These are phyloP conservation scores for Prunus davidiana DNA, from an alignment of 306 rosid genomes.

Conservation along the genomic window DNA sequence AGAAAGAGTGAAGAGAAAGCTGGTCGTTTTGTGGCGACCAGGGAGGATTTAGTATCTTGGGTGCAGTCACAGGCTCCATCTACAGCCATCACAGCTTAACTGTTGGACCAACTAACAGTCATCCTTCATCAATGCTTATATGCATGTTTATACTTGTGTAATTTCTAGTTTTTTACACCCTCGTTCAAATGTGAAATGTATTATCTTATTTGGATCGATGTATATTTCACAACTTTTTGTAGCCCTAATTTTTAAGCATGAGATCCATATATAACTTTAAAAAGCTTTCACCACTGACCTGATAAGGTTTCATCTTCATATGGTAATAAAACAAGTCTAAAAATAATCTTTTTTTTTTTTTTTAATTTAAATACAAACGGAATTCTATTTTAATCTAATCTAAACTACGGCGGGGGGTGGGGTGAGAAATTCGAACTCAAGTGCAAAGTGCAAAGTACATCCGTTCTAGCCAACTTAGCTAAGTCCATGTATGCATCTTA, in stretches of 20 bases:
- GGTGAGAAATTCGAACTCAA: too few species aligned
- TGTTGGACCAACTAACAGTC: neutral
- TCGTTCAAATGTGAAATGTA: constrained; percentile 10
- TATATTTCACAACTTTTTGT: neutral
- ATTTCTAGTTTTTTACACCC: neutral
- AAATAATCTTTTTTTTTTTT: too few species aligned
- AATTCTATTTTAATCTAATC: too few species aligned
- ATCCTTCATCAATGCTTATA: neutral
- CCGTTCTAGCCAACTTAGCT: too few species aligned
- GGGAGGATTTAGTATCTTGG: constrained; percentile 83
- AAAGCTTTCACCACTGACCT: too few species aligned
- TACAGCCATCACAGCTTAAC: neutral
- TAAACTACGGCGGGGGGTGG: too few species aligned
- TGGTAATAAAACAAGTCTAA: too few species aligned
- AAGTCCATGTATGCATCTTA: too few species aligned
- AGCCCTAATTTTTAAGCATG: neutral
- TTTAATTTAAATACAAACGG: too few species aligned
- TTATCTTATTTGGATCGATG: neutral
- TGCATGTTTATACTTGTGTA: neutral
- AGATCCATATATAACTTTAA: too few species aligned
- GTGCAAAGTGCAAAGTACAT: too few species aligned
- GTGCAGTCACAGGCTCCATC: constrained; percentile 48
- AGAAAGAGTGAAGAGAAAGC: constrained; percentile 62
- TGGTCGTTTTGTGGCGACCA: constrained; percentile 68
- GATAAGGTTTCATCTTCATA: too few species aligned